Evolutionary conservation across 192 early-diverging fungal genomes (phyloP), one percentile per base, ranked within the genome.

Genomic region (Anaeromyces robustus): DNA sequence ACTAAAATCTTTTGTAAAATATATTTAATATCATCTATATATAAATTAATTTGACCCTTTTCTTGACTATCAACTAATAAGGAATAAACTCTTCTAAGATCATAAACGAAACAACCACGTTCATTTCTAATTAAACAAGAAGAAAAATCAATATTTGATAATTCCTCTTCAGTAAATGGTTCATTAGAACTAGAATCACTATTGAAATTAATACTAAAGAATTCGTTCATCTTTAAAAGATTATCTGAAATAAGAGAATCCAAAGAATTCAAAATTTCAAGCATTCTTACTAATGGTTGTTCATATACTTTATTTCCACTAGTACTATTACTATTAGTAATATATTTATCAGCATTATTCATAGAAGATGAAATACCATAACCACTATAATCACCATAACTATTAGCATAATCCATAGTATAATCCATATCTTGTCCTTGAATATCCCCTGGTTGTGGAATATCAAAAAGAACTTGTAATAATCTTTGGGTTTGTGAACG

Each of bases 181-280:
- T 68, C 52, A 7, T 4, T 11, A 7, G 52, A 7, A n/a, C 26
- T 68, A 2, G 52, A 68, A 68, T 68, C 52, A 68, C 52, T 18
- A 68, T 11, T 68, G 7, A 68, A 68, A 4, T 18, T 7, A 5
- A 68, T n/a, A n/a, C n/a, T 68, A n/a, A 68, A 68, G 3, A n/a
- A 0, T 68, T 68, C 52, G 28, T 68, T 68, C 7, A 68, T 68
- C 7, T 68, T 68, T 28, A 68, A 26, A n/a, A 68, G 52, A 68
- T 68, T 68, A n/a, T 68, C 26, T 28, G 6, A n/a, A 22, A 68
- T 68, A 22, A 68, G 18, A n/a, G 94, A 93, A 80, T 94, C 92
- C 37, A 96, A 79, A 9, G 90, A 86, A 81, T 92, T 88, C 43
- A 95, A 80, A 18, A 95, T 87, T 79, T 94, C 94, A 41, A 94